Base-by-base conservation (phyloP, 1,139 yeast species). In the Suhomyces wounanorum region DNA sequence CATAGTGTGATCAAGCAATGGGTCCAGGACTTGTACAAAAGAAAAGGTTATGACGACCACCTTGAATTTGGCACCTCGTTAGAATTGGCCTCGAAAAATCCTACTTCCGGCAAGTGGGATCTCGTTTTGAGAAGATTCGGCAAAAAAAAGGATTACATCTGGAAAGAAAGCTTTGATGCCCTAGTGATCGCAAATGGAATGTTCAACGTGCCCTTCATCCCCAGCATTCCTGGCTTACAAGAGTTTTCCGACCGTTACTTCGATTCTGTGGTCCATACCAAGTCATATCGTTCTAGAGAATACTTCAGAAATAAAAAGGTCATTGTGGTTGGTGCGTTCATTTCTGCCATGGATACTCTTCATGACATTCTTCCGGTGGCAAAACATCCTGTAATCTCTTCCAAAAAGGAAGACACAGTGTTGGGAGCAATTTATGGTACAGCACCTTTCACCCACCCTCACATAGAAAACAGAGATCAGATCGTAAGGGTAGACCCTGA, bases 121-220 rank as follows among this genome's bases (percentile, higher is more conserved):
- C 63, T 57, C 48, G 50, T 25, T 40, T 43, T 47, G 45, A 44
- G 46, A 42, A 47, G 49, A 26, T 52, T 51, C 28, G 60, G 59
- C 18, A 44, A 47, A 26, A 42, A 50, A 8, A 46, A 51, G 40
- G 61, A 58, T 43, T 57, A 53, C 39, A 43, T 56, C n/a, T 51
- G 60, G 55, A 40, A 39, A n/a, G 59, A 59, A 42, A 49, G 48
- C 11, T 79, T 74, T 58, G 83, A 79, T 58, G 75, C 73, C 16
- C 70, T 78, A 16, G 60, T 78, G 40, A 67, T 79, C 10, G 80
- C 82, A 6, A 76, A 73, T 50, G 84, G 84, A 3, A 83, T 78
- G 62, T 76, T 71, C 54, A 75, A 73, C 47, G 60, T 65, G 4
- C 82, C 84, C 0, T 74, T 57, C 50, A 68, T 78, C 37, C 84